Percentiles rank a stretch among this genome's conserved stretches.
phyloP scores from a whole-genome alignment of 2,329 filamentous ascomycete genomes.

The Fusarium zealandicum region DNA sequence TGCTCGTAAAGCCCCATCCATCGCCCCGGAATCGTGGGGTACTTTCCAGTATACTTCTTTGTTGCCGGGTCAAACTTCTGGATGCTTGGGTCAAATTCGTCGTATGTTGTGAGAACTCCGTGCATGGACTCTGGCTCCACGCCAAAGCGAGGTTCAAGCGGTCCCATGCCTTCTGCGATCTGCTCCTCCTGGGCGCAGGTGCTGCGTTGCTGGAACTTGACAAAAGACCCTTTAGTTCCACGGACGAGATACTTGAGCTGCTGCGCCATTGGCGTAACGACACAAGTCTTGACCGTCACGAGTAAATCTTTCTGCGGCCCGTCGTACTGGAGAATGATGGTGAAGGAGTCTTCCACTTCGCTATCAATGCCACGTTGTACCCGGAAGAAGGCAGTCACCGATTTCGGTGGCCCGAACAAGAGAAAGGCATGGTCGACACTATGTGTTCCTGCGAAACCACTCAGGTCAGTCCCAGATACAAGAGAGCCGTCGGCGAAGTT shows the following conservation, averaged over 20 bases:
- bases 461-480: not conserved
- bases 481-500: too few relatives aligned
- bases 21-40: slow-evolving; percentile 49
- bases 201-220: slow-evolving; percentile 55
- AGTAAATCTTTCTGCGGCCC: slow-evolving; percentile 44
- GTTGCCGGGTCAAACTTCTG: slow-evolving; percentile 44
- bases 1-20: slow-evolving; percentile 53
- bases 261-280: slow-evolving; percentile 24
- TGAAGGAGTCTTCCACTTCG: slow-evolving; percentile 57
- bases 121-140: slow-evolving; percentile 28
- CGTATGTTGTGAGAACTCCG: slow-evolving; percentile 47
- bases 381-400: slow-evolving; percentile 35
- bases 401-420: slow-evolving; percentile 24
- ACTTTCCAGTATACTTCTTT: slow-evolving; percentile 47
- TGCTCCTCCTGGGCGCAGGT: slow-evolving; percentile 46
- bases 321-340: slow-evolving; percentile 66
- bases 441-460: slow-evolving; percentile 22
- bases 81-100: slow-evolving; percentile 43
- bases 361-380: slow-evolving; percentile 29
- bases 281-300: slow-evolving; percentile 32
- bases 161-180: slow-evolving; percentile 19
- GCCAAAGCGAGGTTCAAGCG: slow-evolving; percentile 28
- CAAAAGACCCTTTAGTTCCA: slow-evolving; percentile 32
- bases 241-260: slow-evolving; percentile 31
- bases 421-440: slow-evolving; percentile 35